phyloP scores from a whole-genome alignment of 2,329 filamentous ascomycete genomes.

The Leptodontidium sp. region DNA sequence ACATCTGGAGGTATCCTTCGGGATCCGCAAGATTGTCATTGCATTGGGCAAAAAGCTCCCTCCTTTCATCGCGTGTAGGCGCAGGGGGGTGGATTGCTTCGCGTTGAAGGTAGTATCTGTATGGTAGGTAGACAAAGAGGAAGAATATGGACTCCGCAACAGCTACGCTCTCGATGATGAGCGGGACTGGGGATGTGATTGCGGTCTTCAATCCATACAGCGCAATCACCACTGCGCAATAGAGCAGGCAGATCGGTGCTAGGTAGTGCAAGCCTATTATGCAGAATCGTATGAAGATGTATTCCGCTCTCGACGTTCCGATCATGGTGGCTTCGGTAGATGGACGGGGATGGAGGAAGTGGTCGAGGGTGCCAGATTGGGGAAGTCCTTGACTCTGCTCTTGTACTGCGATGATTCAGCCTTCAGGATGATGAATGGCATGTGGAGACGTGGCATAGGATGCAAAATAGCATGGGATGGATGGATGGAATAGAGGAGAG shows the following conservation, averaged over 20 bases:
- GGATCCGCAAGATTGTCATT: constrained; percentile 60
- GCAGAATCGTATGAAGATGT: constrained; percentile 54
- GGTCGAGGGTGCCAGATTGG: constrained; percentile 3
- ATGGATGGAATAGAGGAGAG: constrained; percentile 56
- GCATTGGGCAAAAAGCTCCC: constrained; percentile 59
- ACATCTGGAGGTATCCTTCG: constrained; percentile 60
- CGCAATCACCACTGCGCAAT: constrained; percentile 48
- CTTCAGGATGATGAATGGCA: constrained; percentile 6
- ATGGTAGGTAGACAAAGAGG: constrained; percentile 60
- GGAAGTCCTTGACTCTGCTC: not conserved
- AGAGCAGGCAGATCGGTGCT: constrained; percentile 58
- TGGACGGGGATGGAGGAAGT: not conserved
- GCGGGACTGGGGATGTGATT: constrained; percentile 43
- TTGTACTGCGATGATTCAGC: constrained; percentile 50
- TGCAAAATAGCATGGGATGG: not conserved
- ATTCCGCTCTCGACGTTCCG: constrained; percentile 45
- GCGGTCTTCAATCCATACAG: constrained; percentile 44
- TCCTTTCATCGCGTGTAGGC: constrained; percentile 54
- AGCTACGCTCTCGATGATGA: constrained; percentile 52
- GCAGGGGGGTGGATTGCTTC: constrained; percentile 58
- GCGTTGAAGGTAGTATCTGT: constrained; percentile 58
- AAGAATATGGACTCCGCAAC: constrained; percentile 63
- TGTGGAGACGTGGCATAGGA: constrained; percentile 49
- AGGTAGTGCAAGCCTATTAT: constrained; percentile 58
- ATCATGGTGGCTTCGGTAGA: constrained; percentile 43